These are phyloP conservation scores for Wickerhamomyces sp. DNA, from an alignment of 1,139 yeast genomes.

Conservation along the genomic window DNA sequence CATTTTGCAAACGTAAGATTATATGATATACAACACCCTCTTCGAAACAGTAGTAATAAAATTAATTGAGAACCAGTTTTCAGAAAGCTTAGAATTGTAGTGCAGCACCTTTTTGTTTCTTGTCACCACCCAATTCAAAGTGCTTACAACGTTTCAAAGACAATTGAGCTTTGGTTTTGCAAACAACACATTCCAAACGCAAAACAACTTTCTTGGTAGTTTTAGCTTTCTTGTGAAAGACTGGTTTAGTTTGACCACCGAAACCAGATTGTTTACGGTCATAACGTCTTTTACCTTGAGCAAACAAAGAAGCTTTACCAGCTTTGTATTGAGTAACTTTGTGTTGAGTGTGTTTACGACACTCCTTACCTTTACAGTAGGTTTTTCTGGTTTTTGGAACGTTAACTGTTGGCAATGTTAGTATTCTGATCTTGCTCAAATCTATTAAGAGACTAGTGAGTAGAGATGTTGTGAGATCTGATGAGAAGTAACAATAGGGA, in stretches of 20 bases:
- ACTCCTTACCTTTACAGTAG: constrained; percentile 98
- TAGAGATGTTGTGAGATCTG: background rate
- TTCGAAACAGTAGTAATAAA: constrained; percentile 21
- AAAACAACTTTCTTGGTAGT: constrained; percentile 99
- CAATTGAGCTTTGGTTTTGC: constrained; percentile 99
- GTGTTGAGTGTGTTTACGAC: constrained; percentile 99
- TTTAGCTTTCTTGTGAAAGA: constrained; percentile 99
- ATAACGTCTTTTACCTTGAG: constrained; percentile 99
- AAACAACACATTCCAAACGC: constrained; percentile 97
- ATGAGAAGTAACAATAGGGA: no score
- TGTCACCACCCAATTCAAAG: constrained; percentile 99
- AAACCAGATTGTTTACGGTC: constrained; percentile 99
- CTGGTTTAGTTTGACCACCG: constrained; percentile 99
- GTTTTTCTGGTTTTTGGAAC: constrained; percentile 99
- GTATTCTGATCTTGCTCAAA: constrained; percentile 14
- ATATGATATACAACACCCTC: constrained; percentile 24
- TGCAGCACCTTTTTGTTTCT: constrained; percentile 99
- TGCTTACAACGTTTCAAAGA: constrained; percentile 99
- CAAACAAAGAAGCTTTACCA: constrained; percentile 98
- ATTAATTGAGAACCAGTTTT: constrained; percentile 12
- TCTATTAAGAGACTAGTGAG: background rate
- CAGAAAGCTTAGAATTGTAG: constrained; percentile 68
- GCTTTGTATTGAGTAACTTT: constrained; percentile 99
- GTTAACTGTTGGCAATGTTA: constrained; percentile 62
- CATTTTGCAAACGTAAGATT: constrained; percentile 10